phyloP scores from a whole-genome alignment of 257 asterid species.

The Echium plantagineum region DNA sequence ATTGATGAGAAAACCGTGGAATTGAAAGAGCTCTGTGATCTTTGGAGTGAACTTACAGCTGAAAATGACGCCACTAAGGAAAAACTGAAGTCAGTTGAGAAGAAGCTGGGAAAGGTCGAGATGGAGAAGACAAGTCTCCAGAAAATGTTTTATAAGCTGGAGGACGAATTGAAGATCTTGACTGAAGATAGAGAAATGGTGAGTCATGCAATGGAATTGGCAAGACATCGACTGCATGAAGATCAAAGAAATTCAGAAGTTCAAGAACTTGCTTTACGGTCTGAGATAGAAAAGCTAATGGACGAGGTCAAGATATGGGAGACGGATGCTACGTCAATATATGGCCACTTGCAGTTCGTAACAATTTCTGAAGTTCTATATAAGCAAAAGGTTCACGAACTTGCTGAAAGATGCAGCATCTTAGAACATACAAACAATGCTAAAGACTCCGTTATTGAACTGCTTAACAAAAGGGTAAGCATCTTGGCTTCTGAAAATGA shows the following conservation, averaged over 20 bases:
- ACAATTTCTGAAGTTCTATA: slow-evolving; percentile 42
- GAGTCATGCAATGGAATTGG: slow-evolving; percentile 30
- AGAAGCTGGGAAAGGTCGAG: slow-evolving; percentile 37
- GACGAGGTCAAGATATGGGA: slow-evolving; percentile 49
- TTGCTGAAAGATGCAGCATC: slow-evolving; percentile 33
- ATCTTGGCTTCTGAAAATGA: slow-evolving; percentile 29
- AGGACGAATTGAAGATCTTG: slow-evolving; percentile 28
- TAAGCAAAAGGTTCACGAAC: slow-evolving; percentile 67
- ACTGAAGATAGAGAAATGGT: slow-evolving; percentile 29
- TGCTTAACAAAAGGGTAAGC: slow-evolving; percentile 20
- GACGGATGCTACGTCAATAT: slow-evolving; percentile 31
- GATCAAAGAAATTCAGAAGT: slow-evolving; percentile 29
- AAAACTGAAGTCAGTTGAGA: slow-evolving; percentile 38
- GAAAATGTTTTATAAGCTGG: slow-evolving; percentile 35
- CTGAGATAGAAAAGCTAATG: slow-evolving; percentile 29
- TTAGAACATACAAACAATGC: slow-evolving; percentile 24
- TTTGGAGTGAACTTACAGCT: slow-evolving; percentile 26
- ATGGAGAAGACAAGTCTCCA: slow-evolving; percentile 32
- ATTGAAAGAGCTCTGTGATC: slow-evolving; percentile 34
- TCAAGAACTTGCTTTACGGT: slow-evolving; percentile 32
- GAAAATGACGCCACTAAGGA: slow-evolving; percentile 29
- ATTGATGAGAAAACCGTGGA: slow-evolving; percentile 41
- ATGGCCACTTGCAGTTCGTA: slow-evolving; percentile 48
- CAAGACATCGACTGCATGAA: slow-evolving; percentile 30
- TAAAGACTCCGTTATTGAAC: slow-evolving; percentile 17